Evolutionary conservation across 1,284 basidiomycete genomes (phyloP).

Genomic region (Peniophora sp.): DNA sequence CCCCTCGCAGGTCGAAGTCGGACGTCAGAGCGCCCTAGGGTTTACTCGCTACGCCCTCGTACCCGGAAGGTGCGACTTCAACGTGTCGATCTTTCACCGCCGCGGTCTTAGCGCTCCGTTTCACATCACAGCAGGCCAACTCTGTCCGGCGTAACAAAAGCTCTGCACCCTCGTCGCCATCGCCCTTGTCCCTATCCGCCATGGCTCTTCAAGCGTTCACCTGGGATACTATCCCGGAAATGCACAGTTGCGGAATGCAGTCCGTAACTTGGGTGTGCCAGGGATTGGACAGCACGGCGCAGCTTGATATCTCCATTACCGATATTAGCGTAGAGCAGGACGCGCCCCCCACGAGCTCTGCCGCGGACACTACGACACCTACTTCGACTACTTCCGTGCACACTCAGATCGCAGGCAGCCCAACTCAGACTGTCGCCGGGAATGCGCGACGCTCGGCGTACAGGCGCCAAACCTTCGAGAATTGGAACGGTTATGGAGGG

Average conservation of each 20-base stretch:
- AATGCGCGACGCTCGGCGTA: neutral
- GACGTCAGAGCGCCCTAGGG: too few relatives aligned
- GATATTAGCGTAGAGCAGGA: conserved; percentile 8
- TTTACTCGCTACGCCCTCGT: too few relatives aligned
- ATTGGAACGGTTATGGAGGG: conserved; percentile 4
- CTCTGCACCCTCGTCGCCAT: too few relatives aligned
- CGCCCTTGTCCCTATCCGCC: too few relatives aligned
- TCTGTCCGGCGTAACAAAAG: too few relatives aligned
- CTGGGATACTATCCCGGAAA: conserved; percentile 7
- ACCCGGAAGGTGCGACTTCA: too few relatives aligned
- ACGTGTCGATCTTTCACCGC: too few relatives aligned
- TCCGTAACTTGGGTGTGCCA: conserved; percentile 14
- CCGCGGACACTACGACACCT: neutral
- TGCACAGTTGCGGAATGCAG: conserved; percentile 12
- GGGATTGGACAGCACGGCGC: conserved; percentile 4
- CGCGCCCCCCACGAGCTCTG: conserved; percentile 1
- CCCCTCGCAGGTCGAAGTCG: too few relatives aligned
- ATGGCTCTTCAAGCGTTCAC: too few relatives aligned
- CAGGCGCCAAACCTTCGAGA: conserved; percentile 2
- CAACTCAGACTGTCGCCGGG: neutral
- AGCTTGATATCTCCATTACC: conserved; percentile 9
- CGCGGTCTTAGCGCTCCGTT: too few relatives aligned
- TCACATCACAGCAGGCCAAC: too few relatives aligned
- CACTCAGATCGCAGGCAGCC: neutral
- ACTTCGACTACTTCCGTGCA: neutral